These are phyloP conservation scores for Saccharomyces uvarum DNA, from an alignment of 1,139 yeast species.

Conservation along the genomic window DNA sequence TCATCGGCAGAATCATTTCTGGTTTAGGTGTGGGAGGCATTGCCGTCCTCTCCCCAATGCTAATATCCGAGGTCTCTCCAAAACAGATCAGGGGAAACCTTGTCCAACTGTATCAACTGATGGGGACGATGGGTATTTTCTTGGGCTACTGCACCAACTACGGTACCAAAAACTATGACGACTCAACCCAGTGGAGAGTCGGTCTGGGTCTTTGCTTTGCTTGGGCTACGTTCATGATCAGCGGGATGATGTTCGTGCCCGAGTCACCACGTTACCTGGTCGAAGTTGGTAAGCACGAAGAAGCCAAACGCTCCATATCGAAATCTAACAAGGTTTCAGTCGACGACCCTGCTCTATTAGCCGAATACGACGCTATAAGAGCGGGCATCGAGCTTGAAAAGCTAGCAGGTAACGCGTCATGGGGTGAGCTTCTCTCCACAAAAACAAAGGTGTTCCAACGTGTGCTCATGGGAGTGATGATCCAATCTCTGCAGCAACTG, in stretches of 20 bases:
- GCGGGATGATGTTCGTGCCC: constrained; percentile 59
- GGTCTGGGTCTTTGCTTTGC: constrained; percentile 44
- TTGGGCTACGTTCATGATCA: constrained; percentile 35
- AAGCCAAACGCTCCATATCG: constrained; percentile 44
- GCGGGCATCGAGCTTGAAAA: constrained; percentile 48
- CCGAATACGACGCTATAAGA: constrained; percentile 51
- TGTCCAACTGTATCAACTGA: constrained; percentile 55
- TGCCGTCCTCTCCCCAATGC: constrained; percentile 51
- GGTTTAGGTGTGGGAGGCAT: constrained; percentile 57
- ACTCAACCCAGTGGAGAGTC: constrained; percentile 50
- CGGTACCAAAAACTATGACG: constrained; percentile 41
- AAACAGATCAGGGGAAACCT: constrained; percentile 55
- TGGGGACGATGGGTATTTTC: constrained; percentile 52
- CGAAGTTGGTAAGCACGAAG: constrained; percentile 42
- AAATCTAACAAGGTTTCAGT: constrained; percentile 39
- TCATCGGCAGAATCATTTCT: constrained; percentile 52
- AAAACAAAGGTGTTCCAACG: constrained; percentile 35
- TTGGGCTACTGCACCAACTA: constrained; percentile 52
- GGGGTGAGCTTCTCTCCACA: constrained; percentile 47
- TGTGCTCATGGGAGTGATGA: constrained; percentile 49
- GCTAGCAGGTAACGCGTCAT: constrained; percentile 30
- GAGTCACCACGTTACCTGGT: constrained; percentile 69
- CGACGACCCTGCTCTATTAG: constrained; percentile 40
- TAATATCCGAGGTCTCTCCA: constrained; percentile 56
- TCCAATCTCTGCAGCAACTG: constrained; percentile 65